Evolutionary conservation across 202 grass and related monocot genomes (phyloP), one percentile per base, ranked within the genome.

Genomic region (Dendrocalamus latiflorus): DNA sequence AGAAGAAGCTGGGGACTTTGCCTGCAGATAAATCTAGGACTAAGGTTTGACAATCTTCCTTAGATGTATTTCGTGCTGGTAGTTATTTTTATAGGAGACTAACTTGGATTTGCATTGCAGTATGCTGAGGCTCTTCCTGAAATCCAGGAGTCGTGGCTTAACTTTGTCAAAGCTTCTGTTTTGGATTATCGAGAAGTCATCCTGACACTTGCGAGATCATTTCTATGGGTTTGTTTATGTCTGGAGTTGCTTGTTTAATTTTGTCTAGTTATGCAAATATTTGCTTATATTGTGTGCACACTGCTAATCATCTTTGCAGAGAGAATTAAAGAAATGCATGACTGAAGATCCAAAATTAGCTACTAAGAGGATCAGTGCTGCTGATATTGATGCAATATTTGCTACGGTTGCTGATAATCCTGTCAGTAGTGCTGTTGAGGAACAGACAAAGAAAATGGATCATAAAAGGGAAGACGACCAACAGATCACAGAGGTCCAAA

Each of bases 381-480:
- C 68, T 80, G 86, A 84, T 75, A 89, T 89, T 75, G 75, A 84
- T 64, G 70, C 70, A 25, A 1, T 75, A 62, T 80, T 89, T 72
- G 37, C 6, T 24, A 80, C 44, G 37, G 75, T 41, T 41, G 69
- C 54, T 43, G 61, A 43, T 70, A 48, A 51, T n/a, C 10, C 43
- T 78, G 30, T 4, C 16, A 62, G 5, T 20, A 49, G 18, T 69
- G 26, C 26, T 60, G 54, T 14, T 26, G 41, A 45, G 22, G 65
- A 30, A 57, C 20, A 36, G 18, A 42, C 51, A 59, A 9, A 70
- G 53, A 16, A 45, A 55, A 54, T 49, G 22, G 17, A 71, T 45
- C 7, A 4, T 4, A 26, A 43, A 43, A 57, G 21, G 20, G 24
- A n/a, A 33, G 6, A 60, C 6, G 12, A 71, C 53, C 11, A 70